Evolutionary conservation across 805 yeast species (phyloP), one percentile per base, ranked within the genome.

Genomic region (Ogataea pilisensis): DNA sequence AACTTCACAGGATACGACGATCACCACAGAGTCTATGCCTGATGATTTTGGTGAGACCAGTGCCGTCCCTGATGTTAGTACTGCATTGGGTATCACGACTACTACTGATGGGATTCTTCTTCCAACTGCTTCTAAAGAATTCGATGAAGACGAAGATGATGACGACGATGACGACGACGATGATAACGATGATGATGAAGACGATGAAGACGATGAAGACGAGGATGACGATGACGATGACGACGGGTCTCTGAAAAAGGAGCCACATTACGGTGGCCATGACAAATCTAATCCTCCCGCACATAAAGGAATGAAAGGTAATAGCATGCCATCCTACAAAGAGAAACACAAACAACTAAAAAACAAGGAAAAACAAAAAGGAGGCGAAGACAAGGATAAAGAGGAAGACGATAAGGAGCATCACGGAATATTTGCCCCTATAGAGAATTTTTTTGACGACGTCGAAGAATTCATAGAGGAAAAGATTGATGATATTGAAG

Each of bases 401-500:
- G 31, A 29, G 5, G 31, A 29, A 7, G 31, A 29, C 9, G 19
- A 29, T 8, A 44, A 44, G 8, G 44, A 42, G 33, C 42, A 36
- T 43, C 45, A 39, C 29, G 32, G 39, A 17, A 11, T 45, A 13
- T 37, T 46, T 26, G 51, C 45, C 12, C 18, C 45, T 26, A 12
- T 50, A 6, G 46, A 42, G n/a, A 52, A 53, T 17, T 46, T 54
- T 14, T 51, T 56, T 26, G 59, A 46, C 8, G 42, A 47, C 9
- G 22, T 51, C 29, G 45, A 44, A 35, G 54, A 49, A 17, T 31
- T 55, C 3, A 42, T 62, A 35, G 63, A 55, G 18, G 53, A 55
- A 3, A 30, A 58, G 3, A 51, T 51, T 12, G 59, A 57, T 4
- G 55, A 52, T 3, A 42, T 58, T 8, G 58, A 57, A 29, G 64